Evolutionary conservation across 1,139 yeast genomes (phyloP).

Genomic region (Hansenula sp.): DNA sequence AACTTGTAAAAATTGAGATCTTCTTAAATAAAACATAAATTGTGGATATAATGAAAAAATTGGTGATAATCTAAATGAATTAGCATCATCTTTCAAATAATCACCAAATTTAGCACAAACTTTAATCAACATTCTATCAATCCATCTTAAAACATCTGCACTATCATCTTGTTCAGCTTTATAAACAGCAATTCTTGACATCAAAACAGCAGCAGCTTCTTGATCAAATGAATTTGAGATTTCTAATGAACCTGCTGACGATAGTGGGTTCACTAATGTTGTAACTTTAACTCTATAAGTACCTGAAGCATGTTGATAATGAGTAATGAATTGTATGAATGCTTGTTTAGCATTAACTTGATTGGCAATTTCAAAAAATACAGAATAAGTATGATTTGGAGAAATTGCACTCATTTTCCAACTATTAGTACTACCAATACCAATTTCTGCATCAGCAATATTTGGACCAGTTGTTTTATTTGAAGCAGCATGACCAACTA

Average conservation of each 20-base stretch:
- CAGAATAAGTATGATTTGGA: constrained; percentile 82
- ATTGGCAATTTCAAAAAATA: constrained; percentile 81
- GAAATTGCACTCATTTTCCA: constrained; percentile 82
- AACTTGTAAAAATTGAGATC: constrained; percentile 94
- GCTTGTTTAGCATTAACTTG: constrained; percentile 36
- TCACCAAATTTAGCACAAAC: constrained; percentile 87
- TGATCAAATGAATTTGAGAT: constrained; percentile 81
- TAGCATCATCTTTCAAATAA: constrained; percentile 70
- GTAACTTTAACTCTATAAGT: constrained; percentile 88
- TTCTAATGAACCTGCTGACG: constrained; percentile 39
- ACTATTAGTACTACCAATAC: constrained; percentile 86
- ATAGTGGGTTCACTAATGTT: constrained; percentile 60
- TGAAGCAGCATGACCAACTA: constrained; percentile 89
- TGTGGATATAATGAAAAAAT: constrained; percentile 88
- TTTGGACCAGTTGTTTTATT: constrained; percentile 54
- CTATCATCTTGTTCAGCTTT: constrained; percentile 80
- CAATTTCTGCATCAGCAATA: constrained; percentile 90
- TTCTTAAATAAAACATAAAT: constrained; percentile 90
- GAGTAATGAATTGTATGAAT: constrained; percentile 62
- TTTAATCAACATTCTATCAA: constrained; percentile 80
- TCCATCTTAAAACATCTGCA: constrained; percentile 75
- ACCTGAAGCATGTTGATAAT: constrained; percentile 77
- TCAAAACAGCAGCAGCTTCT: constrained; percentile 96
- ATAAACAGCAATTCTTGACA: constrained; percentile 90
- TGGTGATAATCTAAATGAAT: constrained; percentile 72